Evolutionary conservation across 139 green algal species (phyloP), one percentile per base, ranked within the genome.

Genomic region (Closterium sp.): DNA sequence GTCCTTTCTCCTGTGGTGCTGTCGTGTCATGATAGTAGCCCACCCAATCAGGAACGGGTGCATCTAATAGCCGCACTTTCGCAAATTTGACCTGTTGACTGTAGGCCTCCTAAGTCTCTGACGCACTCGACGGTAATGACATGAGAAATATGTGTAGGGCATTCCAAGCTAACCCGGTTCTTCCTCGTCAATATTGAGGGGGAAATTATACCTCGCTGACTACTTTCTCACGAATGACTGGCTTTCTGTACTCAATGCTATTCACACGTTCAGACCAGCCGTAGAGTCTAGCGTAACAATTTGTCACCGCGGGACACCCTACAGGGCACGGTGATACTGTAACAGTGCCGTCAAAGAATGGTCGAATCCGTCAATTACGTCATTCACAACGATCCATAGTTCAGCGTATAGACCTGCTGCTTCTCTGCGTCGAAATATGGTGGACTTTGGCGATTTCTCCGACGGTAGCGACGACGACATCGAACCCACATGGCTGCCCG

Each of bases 361-460:
- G 13, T 3, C 4, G 50, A 73, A 22, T 73, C 24, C 24, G 50
- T 73, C 38, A 11, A 45, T 11, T 45, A 45, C 5, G 10, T 45
- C 10, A 45, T 45, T 6, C 38, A 45, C 9, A 45, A 45, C 50
- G 50, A 73, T 2, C 50, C 50, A 21, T 73, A 73, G n/a, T n/a
- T n/a, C 50, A 73, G 50, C 50, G 4, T 73, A 73, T 22, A 27
- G 13, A 9, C 13, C 17, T 73, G 50, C 50, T 73, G 50, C 10
- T 73, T 17, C 4, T 22, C 50, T 22, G 13, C 50, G 0, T 27
- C 50, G 50, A 24, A 73, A 0, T 7, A 87, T 87, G 84, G 84
- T 24, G 84, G 84, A 87, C 50, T 73, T 73, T 29, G 84, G n/a
- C 84, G 84, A 87, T 87, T 87, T 87, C n/a, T 32, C 84, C 32